Percentiles rank a stretch among this genome's conserved stretches.
These are phyloP conservation scores for Pilaira anomala DNA, from an alignment of 192 early-diverging fungal genomes.

Conservation along the genomic window DNA sequence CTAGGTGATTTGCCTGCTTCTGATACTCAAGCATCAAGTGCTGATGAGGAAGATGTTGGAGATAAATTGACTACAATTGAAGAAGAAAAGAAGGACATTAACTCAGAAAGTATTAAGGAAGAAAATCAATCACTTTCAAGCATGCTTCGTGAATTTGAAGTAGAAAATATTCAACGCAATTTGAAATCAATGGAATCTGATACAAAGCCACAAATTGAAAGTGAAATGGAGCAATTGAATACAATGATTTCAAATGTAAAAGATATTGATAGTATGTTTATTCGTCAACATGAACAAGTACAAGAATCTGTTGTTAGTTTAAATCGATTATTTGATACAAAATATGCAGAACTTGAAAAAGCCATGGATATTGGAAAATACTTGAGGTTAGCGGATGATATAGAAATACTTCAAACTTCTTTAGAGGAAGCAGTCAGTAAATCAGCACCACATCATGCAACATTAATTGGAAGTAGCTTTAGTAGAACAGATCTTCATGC, in stretches of 20 bases:
- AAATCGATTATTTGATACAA: constrained; percentile 23
- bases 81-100: too few species aligned
- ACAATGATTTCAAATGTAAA: not conserved
- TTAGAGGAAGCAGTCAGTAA: constrained; percentile 36
- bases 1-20: too few species aligned
- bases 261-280: constrained; percentile 22
- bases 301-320: constrained; percentile 27
- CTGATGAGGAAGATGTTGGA: too few species aligned
- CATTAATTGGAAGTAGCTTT: constrained; percentile 21
- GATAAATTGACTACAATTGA: too few species aligned
- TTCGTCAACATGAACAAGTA: constrained; percentile 34
- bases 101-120: too few species aligned
- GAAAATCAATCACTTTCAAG: not conserved
- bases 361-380: constrained; percentile 30
- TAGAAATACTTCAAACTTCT: constrained; percentile 35
- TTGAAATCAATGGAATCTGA: constrained; percentile 13
- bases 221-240: constrained; percentile 7
- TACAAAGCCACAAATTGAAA: not conserved
- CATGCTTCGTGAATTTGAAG: constrained; percentile 18
- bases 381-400: constrained; percentile 32
- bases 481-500: constrained; percentile 36
- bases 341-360: constrained; percentile 29
- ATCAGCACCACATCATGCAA: constrained; percentile 20
- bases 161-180: constrained; percentile 3
- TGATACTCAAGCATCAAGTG: too few species aligned